These are phyloP conservation scores for Salix koriyanagi DNA, from an alignment of 345 rosid species.

Conservation along the genomic window DNA sequence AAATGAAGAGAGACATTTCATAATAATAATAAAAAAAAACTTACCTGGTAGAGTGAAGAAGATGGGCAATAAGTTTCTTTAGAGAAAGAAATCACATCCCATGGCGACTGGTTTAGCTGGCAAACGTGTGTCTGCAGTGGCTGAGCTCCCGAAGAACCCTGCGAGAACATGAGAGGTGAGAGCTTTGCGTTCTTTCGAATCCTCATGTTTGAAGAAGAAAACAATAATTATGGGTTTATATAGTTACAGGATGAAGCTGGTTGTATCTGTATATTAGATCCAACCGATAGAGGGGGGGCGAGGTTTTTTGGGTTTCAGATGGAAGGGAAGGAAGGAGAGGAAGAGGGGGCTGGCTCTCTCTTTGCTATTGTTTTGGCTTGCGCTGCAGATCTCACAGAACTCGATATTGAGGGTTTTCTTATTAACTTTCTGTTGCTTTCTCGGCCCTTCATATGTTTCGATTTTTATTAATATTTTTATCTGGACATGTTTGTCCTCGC, in stretches of 20 bases:
- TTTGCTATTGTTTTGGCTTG: conserved; percentile 13
- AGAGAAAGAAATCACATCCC: conserved; percentile 77
- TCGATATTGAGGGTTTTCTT: conserved; percentile 55
- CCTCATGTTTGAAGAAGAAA: conserved; percentile 48
- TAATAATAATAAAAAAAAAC: background rate
- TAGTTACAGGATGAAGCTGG: background rate
- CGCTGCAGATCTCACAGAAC: conserved; percentile 69
- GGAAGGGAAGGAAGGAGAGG: background rate
- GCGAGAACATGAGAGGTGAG: conserved; percentile 38
- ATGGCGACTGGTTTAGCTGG: conserved; percentile 91
- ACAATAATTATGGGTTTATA: background rate
- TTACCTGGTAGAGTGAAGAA: conserved; percentile 30
- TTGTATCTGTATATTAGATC: background rate
- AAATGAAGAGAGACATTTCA: background rate
- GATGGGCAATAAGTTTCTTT: conserved; percentile 18
- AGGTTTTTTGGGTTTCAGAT: background rate
- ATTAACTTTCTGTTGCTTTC: conserved; percentile 48
- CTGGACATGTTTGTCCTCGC: conserved; percentile 33
- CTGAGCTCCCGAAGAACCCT: conserved; percentile 43
- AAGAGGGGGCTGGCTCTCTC: conserved; percentile 3
- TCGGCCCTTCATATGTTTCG: conserved; percentile 55
- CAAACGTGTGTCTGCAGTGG: conserved; percentile 56
- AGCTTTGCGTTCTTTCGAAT: conserved; percentile 82
- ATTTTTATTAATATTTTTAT: conserved; percentile 23
- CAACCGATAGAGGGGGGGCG: conserved; percentile 17